These are phyloP conservation scores for Yamadazyma mexicana DNA, from an alignment of 1,139 yeast species.

Conservation along the genomic window DNA sequence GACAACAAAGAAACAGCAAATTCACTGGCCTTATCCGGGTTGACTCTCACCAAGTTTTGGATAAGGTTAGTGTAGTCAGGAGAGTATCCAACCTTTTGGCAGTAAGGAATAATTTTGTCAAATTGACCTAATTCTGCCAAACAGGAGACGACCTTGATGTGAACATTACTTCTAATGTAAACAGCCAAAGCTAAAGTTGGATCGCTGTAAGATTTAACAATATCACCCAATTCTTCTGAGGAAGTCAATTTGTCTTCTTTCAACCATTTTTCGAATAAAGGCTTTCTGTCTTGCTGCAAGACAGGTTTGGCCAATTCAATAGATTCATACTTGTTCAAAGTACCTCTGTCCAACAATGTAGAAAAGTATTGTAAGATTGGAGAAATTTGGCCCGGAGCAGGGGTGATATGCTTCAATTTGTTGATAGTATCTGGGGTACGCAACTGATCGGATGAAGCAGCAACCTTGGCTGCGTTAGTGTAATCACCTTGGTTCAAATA, in stretches of 20 bases:
- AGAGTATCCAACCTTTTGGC: constrained; percentile 82
- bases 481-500: constrained; percentile 85
- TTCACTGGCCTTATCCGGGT: constrained; percentile 98
- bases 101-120: constrained; percentile 92
- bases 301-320: constrained; percentile 95
- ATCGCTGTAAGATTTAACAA: constrained; percentile 81
- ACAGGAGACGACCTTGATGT: constrained; percentile 87
- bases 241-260: constrained; percentile 91
- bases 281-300: constrained; percentile 92
- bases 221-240: constrained; percentile 96
- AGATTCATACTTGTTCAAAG: constrained; percentile 90
- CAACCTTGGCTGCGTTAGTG: constrained; percentile 91
- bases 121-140: constrained; percentile 96
- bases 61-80: constrained; percentile 91
- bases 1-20: constrained; percentile 86
- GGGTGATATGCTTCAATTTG: constrained; percentile 86
- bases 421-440: constrained; percentile 95
- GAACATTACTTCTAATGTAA: constrained; percentile 80
- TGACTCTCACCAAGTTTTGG: constrained; percentile 86
- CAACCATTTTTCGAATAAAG: constrained; percentile 93
- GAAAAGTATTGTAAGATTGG: constrained; percentile 94
- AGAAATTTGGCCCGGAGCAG: constrained; percentile 94
- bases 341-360: constrained; percentile 87
- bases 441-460: constrained; percentile 91
- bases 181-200: constrained; percentile 86